A percentile compares a stretch with the other conserved stretches of the same genome.
Conservation (phyloP, 768 basidiomycete species). For the Russula brevipes region DNA sequence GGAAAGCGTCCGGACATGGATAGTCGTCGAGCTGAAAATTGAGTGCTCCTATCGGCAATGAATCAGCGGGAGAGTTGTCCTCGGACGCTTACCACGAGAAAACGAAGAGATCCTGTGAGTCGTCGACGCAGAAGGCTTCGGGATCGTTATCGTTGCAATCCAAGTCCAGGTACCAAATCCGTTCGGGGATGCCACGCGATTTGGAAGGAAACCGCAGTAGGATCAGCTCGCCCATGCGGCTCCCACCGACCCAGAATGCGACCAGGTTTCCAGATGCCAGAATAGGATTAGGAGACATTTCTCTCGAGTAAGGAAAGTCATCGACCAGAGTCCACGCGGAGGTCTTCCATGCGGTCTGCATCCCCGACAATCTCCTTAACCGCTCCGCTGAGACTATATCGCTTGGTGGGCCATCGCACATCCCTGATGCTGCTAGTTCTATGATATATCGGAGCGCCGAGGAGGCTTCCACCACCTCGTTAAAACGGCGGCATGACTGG, state of each 20-base stretch:
- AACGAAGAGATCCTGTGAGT: constrained; percentile 10
- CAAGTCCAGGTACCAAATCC: constrained; percentile 4
- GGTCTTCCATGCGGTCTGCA: not conserved
- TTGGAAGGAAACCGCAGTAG: constrained; percentile 11
- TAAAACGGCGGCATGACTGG: constrained; percentile 8
- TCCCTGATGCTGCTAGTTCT: constrained; percentile 1
- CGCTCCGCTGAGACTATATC: not conserved
- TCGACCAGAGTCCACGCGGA: not conserved
- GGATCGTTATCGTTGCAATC: not conserved
- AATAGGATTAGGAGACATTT: not conserved
- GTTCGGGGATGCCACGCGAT: not conserved
- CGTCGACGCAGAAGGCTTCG: not conserved
- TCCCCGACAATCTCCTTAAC: not conserved
- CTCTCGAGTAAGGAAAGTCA: not conserved
- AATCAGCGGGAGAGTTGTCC: not conserved
- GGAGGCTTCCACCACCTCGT: constrained; percentile 1
- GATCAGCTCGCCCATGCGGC: not conserved
- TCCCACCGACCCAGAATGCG: not conserved
- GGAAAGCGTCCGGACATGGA: constrained; percentile 10
- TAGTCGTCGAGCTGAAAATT: not conserved
- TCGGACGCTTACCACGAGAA: not conserved
- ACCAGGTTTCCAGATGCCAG: constrained; percentile 5
- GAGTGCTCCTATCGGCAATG: not conserved
- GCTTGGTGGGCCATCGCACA: constrained; percentile 1
- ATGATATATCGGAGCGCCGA: constrained; percentile 1